A percentile compares a stretch with the other conserved stretches of the same genome.
Conservation (phyloP, 2,329 filamentous ascomycete genomes). For the Pseudopithomyces maydicus region DNA sequence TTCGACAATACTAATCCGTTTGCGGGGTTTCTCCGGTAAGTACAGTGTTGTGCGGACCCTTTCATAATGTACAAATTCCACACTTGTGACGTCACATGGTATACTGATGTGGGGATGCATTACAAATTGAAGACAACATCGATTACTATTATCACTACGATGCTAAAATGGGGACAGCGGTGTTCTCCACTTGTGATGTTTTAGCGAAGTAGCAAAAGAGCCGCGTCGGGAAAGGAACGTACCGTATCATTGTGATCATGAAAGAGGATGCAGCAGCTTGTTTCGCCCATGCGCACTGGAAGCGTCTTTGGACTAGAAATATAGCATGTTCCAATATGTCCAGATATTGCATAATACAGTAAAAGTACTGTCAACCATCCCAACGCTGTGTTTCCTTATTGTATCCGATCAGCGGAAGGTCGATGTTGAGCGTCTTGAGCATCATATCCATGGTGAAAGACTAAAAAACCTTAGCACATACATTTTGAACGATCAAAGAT, state of each 20-base stretch:
- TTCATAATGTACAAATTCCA: neutral
- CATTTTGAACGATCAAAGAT: neutral
- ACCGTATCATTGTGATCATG: neutral
- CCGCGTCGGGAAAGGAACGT: neutral
- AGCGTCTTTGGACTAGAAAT: neutral
- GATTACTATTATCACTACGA: neutral
- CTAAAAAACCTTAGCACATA: slow-evolving; percentile 31
- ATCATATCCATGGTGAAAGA: slow-evolving; percentile 73
- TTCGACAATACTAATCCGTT: neutral
- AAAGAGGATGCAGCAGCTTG: neutral
- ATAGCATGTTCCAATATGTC: neutral
- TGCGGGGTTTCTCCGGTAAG: neutral
- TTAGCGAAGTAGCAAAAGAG: neutral
- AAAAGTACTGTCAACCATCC: slow-evolving; percentile 51
- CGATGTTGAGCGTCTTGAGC: slow-evolving; percentile 68
- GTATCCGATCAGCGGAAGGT: slow-evolving; percentile 66
- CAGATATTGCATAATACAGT: neutral
- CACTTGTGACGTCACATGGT: slow-evolving; percentile 5
- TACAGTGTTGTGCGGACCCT: neutral
- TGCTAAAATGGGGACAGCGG: neutral
- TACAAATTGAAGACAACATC: neutral
- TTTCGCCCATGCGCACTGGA: neutral
- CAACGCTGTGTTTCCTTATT: slow-evolving; percentile 63
- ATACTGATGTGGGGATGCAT: neutral
- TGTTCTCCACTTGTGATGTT: neutral